Evolutionary conservation across 2,329 filamentous ascomycete species (phyloP).

Genomic region (Penicillium sp.): DNA sequence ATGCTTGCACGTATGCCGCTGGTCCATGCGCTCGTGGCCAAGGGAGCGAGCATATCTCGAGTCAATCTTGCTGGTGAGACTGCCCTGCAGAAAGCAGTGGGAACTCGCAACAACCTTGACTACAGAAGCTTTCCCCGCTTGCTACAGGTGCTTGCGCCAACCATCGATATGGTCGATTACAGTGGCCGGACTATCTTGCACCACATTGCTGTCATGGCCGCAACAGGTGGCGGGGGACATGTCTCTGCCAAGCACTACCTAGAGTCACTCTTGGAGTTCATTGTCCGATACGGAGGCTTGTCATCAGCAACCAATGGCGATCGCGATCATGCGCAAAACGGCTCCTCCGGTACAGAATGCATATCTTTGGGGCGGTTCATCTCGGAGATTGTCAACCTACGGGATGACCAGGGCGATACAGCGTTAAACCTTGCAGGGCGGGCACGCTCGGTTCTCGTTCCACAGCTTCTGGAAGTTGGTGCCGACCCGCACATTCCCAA

Average conservation of each 20-base stretch:
- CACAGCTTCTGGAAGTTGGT: constrained; percentile 91
- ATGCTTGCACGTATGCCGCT: constrained; percentile 82
- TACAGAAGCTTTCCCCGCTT: constrained; percentile 85
- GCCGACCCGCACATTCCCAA: constrained; percentile 92
- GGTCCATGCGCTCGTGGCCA: constrained; percentile 72
- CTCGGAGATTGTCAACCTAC: constrained; percentile 92
- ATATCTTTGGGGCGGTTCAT: constrained; percentile 92
- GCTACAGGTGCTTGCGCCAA: constrained; percentile 79
- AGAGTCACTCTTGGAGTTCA: constrained; percentile 88
- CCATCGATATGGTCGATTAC: constrained; percentile 84
- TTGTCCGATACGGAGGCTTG: constrained; percentile 75
- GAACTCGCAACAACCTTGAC: constrained; percentile 91
- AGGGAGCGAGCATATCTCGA: constrained; percentile 80
- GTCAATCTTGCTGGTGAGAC: constrained; percentile 89
- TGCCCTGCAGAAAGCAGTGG: constrained; percentile 84
- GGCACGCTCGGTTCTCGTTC: constrained; percentile 94
- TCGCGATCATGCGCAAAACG: constrained; percentile 26
- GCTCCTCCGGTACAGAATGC: constrained; percentile 49
- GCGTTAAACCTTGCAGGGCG: constrained; percentile 89
- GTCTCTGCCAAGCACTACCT: constrained; percentile 88
- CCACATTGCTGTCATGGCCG: constrained; percentile 92
- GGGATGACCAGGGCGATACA: constrained; percentile 91
- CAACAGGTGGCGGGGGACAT: constrained; percentile 85
- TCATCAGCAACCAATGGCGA: constrained; percentile 41
- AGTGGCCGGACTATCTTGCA: constrained; percentile 89